Base-by-base conservation (phyloP, 2,329 filamentous ascomycete species). In the Eutypa lata region DNA sequence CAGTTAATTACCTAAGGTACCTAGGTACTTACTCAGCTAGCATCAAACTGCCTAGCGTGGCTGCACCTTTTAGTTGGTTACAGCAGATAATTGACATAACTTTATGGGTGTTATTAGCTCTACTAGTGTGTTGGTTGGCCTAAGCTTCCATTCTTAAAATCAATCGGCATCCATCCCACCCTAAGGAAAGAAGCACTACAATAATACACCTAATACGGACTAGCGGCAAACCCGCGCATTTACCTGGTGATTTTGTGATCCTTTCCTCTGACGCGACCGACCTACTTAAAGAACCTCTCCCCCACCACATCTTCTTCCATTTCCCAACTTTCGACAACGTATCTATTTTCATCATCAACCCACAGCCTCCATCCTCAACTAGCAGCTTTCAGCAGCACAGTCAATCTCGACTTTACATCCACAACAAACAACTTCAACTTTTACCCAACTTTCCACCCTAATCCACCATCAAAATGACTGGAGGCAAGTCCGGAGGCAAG, bases 401-500 rank as follows among this genome's bases (percentile, higher is more conserved):
- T 55, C 49, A 50, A 54, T 49, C 53, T 42, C 55, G 57, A 59
- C 56, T 53, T 53, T 42, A 47, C 4, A 22, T 43, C 11, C 51
- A 57, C 49, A 48, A 53, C 47, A 53, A 42, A 58, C 45, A 55
- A 38, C 35, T 7, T 7, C 56, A 40, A 22, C 18, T 19, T 5
- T 11, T 45, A 51, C 16, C 28, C 49, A 48, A 55, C 45, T 57
- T 56, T 64, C 64, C 63, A 57, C 56, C 65, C 59, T 63, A 66
- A 69, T 60, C 65, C 63, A 70, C 63, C 62, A 73, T 84, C 88
- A 97, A 90, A 89, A 99, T 99, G 94, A 96, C 94, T 91, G 93
- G 93, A 86, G 93, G 93, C 79, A 99, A 99, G 82, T 97, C 93
- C 81, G 94, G 94, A 79, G 94, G 94, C 87, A 97, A 97, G 89